phyloP scores from a whole-genome alignment of 176 grass and related monocot genomes.

The Triticum urartu region DNA sequence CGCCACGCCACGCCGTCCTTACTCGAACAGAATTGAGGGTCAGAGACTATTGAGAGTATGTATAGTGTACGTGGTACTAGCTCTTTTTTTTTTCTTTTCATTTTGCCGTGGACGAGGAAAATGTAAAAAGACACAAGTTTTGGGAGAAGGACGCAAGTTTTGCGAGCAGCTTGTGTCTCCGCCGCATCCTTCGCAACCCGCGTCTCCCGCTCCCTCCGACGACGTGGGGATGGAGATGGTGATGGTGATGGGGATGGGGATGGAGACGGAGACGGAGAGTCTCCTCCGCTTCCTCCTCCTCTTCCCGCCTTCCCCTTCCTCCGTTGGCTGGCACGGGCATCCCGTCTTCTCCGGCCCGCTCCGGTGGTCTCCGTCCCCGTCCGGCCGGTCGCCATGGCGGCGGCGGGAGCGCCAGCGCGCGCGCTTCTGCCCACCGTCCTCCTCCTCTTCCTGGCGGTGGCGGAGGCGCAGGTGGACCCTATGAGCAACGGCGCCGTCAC shows the following conservation, averaged over 20 bases:
- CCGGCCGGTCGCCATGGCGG: conserved; percentile 16
- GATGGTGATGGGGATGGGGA: background rate
- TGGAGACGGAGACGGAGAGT: background rate
- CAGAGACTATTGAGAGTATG: no score
- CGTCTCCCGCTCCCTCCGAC: background rate
- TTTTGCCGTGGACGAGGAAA: no score
- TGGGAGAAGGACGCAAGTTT: no score
- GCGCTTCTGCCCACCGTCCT: background rate
- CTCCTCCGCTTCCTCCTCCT: background rate
- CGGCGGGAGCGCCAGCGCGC: background rate
- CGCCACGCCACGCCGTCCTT: no score
- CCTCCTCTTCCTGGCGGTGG: background rate
- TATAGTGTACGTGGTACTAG: no score
- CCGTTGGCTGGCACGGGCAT: background rate
- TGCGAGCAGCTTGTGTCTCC: background rate
- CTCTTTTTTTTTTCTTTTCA: no score
- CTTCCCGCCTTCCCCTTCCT: background rate
- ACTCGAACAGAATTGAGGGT: no score
- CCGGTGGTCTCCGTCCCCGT: background rate
- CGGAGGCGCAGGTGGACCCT: conserved; percentile 12
- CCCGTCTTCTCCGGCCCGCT: background rate
- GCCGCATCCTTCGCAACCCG: background rate
- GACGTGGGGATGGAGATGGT: background rate
- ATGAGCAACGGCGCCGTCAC: conserved; percentile 20
- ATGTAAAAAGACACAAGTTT: no score